Conservation (phyloP, 768 basidiomycete genomes). For the Coprinellus micaceus region DNA sequence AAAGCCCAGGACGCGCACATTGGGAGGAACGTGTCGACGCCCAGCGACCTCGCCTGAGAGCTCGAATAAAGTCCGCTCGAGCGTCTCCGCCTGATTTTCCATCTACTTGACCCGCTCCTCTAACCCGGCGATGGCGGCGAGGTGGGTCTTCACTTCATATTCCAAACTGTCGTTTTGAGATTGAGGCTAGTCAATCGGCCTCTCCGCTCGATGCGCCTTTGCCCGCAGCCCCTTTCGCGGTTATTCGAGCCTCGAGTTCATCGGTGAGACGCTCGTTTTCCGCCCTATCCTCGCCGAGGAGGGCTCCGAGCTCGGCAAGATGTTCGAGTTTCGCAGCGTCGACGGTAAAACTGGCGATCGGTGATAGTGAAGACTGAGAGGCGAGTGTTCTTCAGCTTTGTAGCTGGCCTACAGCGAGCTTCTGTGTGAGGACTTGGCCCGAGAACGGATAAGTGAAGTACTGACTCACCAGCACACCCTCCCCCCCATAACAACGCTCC, state of each 20-base stretch:
- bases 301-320: slow-evolving; percentile 50
- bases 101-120: too few species aligned
- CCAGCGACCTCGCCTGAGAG: slow-evolving; percentile 71
- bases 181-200: too few species aligned
- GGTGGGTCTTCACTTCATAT: slow-evolving; percentile 32
- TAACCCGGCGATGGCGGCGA: slow-evolving; percentile 58
- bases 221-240: too few species aligned
- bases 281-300: slow-evolving; percentile 54
- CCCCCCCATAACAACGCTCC: slow-evolving; percentile 48
- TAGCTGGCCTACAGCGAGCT: slow-evolving; percentile 64
- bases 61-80: slow-evolving; percentile 78
- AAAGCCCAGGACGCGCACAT: slow-evolving; percentile 62
- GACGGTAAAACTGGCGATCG: slow-evolving; percentile 5
- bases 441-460: neutral
- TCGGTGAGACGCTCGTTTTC: slow-evolving; percentile 40
- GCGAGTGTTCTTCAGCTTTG: slow-evolving; percentile 51
- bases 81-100: slow-evolving; percentile 34
- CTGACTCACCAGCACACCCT: slow-evolving; percentile 58
- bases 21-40: slow-evolving; percentile 63
- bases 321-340: slow-evolving; percentile 41
- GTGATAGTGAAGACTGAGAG: slow-evolving; percentile 19
- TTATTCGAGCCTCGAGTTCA: slow-evolving; percentile 41
- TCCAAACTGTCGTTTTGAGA: too few species aligned
- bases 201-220: too few species aligned
- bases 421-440: too few species aligned